A percentile compares a stretch with the other conserved stretches of the same genome.
Conservation (phyloP, 176 grass and related monocot species). For the Triticum urartu region DNA sequence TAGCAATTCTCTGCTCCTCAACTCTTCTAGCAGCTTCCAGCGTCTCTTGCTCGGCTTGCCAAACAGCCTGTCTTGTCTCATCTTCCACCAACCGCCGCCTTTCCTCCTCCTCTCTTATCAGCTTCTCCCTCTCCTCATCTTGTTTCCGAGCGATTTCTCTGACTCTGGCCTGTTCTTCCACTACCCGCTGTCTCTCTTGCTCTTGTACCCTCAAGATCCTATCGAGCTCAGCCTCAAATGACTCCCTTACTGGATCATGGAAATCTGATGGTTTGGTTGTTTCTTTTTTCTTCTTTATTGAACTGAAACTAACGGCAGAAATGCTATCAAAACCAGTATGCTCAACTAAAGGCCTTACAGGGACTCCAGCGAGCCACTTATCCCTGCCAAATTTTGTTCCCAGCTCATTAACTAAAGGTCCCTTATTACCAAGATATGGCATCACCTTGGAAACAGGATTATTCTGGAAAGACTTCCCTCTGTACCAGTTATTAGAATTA, state of each 20-base stretch:
- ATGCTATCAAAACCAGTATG: constrained; percentile 67
- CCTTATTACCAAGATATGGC: constrained; percentile 53
- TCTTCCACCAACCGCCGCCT: constrained; percentile 68
- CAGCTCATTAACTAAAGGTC: constrained; percentile 38
- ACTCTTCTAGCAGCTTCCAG: constrained; percentile 62
- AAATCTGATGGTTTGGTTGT: constrained; percentile 61
- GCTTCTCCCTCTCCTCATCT: constrained; percentile 82
- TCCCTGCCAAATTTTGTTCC: constrained; percentile 58
- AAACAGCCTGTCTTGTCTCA: constrained; percentile 62
- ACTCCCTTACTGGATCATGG: constrained; percentile 83
- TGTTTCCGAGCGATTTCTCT: constrained; percentile 72
- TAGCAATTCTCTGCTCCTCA: constrained; percentile 85
- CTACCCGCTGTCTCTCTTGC: constrained; percentile 69
- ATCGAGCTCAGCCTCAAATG: constrained; percentile 94
- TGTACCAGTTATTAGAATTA: constrained; percentile 69
- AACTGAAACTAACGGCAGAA: constrained; percentile 56
- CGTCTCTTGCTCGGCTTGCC: constrained; percentile 83
- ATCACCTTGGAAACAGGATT: constrained; percentile 55
- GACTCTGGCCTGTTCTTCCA: constrained; percentile 70
- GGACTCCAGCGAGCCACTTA: constrained; percentile 37
- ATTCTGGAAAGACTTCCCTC: constrained; percentile 61
- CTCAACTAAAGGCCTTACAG: constrained; percentile 54
- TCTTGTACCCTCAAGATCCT: constrained; percentile 84
- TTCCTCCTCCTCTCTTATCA: constrained; percentile 78
- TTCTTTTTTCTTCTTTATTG: constrained; percentile 91